Evolutionary conservation across 2,329 filamentous ascomycete genomes (phyloP), one percentile per base, ranked within the genome.

Genomic region (Talaromyces sp.): DNA sequence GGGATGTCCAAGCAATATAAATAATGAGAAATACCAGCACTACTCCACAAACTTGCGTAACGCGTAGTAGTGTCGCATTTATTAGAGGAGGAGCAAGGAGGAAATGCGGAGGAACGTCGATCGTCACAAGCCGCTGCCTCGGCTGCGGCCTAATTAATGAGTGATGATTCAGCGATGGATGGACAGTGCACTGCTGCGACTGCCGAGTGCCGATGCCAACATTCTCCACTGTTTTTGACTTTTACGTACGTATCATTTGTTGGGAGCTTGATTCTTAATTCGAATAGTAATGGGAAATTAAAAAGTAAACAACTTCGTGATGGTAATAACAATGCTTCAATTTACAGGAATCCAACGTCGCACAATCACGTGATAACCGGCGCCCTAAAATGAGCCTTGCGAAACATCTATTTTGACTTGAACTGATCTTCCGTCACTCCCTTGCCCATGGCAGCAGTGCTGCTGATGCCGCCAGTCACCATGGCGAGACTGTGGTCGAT

Each of bases 341-440:
- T 46, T 46, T 46, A 46, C 43, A 46, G 43, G 17, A 38, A n/a
- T 38, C 17, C 14, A n/a, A n/a, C 14, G 35, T n/a, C 35, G 35
- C 35, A 17, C 17, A 24, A 56, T 60, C 58, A 60, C 58, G 58
- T 60, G 58, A 52, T 56, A 11, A 0, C 26, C 24, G 5, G 55
- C 54, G 56, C 41, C 58, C 58, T 55, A 56, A 56, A 52, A 53
- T 32, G n/a, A 21, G 32, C 32, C 6, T 38, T 38, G 13, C 14
- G 6, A 7, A 38, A 29, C 24, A 26, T 19, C 27, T 43, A 54
- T 31, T 53, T 52, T 19, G 58, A 57, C 64, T 92, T 88, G 77
- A 99, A 99, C 79, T 99, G 95, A 71, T 97, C 93, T 82, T 99
- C 95, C 0, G 95, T 99, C 62, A 99, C 95, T 62, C 95, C 95